Evolutionary conservation across 1,284 basidiomycete genomes (phyloP), one percentile per base, ranked within the genome.

Genomic region (Phellopilus nigrolimitatus): DNA sequence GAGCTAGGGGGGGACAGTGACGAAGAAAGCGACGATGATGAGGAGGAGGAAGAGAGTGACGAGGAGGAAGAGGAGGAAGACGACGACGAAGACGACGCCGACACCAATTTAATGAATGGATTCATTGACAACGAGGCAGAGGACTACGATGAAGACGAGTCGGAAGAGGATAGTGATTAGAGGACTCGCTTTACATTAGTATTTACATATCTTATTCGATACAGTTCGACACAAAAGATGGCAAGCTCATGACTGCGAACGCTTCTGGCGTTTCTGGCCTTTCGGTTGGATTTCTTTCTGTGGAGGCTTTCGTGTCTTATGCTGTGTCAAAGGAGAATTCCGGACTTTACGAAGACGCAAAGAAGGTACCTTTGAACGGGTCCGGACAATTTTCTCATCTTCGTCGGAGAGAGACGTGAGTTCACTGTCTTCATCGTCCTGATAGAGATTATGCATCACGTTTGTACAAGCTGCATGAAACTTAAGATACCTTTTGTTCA

Each of bases 81-180:
- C 5, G 75, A 77, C 22, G 78, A 71, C 6, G 73, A 73, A 15
- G 78, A 72, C 9, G 69, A 76, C 65, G 53, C 75, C 62, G 56
- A 66, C 71, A 66, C 66, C 30, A 55, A 52, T 54, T 25, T 48
- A 27, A 19, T 51, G n/a, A 80, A 82, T 59, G 82, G 78, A 17
- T 84, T 85, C 58, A 80, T 85, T 36, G 84, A 87, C 60, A 85
- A 85, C 55, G 84, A 86, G 59, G 83, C 81, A 15, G 84, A 88
- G 51, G 85, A 78, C 49, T 79, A 79, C 15, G 80, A 82, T 22
- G 79, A 81, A 30, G 71, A 71, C 25, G 72, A 73, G 30, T 80
- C 78, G 4, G 80, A 81, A 1, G 79, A 80, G 24, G 80, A 74
- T 56, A 74, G 74, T 53, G 71, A 74, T 71, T 54, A 76, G 27